Evolutionary conservation across 495 filamentous ascomycete genomes (phyloP).

Genomic region (Hypoxylon rickii): DNA sequence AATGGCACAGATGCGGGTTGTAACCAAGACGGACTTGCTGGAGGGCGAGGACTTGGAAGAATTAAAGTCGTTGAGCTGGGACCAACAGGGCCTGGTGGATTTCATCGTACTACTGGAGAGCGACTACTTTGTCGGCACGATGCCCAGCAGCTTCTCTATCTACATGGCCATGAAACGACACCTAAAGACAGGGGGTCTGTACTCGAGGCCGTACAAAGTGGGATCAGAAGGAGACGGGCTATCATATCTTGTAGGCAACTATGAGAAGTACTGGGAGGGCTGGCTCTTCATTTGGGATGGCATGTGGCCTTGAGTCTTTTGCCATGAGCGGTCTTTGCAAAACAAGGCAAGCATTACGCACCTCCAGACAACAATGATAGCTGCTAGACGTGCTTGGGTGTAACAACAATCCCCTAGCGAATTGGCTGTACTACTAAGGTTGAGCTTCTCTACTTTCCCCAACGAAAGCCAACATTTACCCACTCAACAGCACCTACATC

Average conservation of each 20-base stretch:
- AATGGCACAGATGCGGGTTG: conserved; percentile 38
- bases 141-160: conserved; percentile 53
- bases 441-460: too few relatives aligned
- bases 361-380: too few relatives aligned
- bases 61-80: conserved; percentile 48
- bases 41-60: conserved; percentile 37
- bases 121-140: conserved; percentile 49
- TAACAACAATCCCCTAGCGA: too few relatives aligned
- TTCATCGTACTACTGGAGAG: conserved; percentile 46
- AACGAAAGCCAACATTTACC: too few relatives aligned
- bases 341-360: too few relatives aligned
- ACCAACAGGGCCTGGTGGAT: conserved; percentile 51
- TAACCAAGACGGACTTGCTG: conserved; percentile 46
- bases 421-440: too few relatives aligned
- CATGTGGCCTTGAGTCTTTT: conserved; percentile 45
- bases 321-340: too few relatives aligned
- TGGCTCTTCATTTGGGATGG: conserved; percentile 55
- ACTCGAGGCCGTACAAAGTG: conserved; percentile 50
- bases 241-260: conserved; percentile 49
- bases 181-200: conserved; percentile 43
- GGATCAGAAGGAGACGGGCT: conserved; percentile 49
- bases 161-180: conserved; percentile 52
- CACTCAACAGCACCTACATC: too few relatives aligned
- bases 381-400: too few relatives aligned
- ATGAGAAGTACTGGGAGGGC: conserved; percentile 49